Evolutionary conservation across 495 filamentous ascomycete species (phyloP).

Genomic region (Xylaria venustula): DNA sequence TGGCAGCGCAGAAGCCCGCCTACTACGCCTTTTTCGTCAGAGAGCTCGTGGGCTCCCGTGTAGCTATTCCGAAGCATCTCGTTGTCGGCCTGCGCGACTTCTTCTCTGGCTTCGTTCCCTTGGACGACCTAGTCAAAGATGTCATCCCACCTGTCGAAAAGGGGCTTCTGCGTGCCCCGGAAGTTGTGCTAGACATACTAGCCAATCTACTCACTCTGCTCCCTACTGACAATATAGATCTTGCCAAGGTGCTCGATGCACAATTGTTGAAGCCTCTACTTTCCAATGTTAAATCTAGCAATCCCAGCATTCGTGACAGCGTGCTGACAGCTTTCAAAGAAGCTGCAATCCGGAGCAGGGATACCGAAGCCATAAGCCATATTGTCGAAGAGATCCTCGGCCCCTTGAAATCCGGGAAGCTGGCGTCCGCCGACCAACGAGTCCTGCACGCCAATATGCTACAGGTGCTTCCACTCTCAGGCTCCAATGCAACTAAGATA

Average conservation of each 20-base stretch:
- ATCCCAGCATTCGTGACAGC: conserved; percentile 69
- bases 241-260: conserved; percentile 66
- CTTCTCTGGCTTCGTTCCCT: conserved; percentile 69
- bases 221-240: conserved; percentile 61
- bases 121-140: conserved; percentile 72
- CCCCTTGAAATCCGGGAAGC: conserved; percentile 77
- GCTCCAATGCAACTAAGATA: conserved; percentile 61
- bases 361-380: conserved; percentile 56
- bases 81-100: conserved; percentile 77
- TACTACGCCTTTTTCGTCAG: conserved; percentile 79
- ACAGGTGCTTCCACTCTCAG: conserved; percentile 54
- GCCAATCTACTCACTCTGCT: conserved; percentile 67
- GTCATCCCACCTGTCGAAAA: conserved; percentile 83
- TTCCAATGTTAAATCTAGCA: conserved; percentile 86
- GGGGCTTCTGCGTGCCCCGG: conserved; percentile 81
- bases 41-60: conserved; percentile 80
- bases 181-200: conserved; percentile 80
- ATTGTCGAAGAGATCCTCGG: conserved; percentile 72
- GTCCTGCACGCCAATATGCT: conserved; percentile 78
- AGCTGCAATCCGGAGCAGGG: conserved; percentile 58
- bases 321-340: conserved; percentile 68
- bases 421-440: conserved; percentile 78
- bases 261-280: conserved; percentile 81
- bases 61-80: conserved; percentile 67
- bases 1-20: conserved; percentile 64